Evolutionary conservation across 257 asterid species (phyloP).

Genomic region (Solanum etuberosum): DNA sequence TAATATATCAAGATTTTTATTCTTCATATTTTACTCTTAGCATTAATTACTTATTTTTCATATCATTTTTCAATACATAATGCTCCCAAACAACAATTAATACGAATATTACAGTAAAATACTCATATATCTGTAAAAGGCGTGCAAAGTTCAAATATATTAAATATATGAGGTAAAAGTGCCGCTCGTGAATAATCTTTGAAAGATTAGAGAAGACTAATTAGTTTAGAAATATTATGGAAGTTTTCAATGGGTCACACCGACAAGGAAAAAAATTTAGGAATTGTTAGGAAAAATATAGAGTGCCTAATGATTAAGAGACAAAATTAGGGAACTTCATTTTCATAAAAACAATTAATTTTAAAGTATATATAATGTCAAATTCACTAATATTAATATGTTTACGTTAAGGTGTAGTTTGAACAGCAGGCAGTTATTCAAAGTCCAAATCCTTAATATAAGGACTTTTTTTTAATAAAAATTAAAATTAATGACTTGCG

Average conservation of each 20-base stretch:
- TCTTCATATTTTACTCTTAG: too few species aligned
- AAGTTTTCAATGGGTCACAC: constrained; percentile 6
- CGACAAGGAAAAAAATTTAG: not conserved
- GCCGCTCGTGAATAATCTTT: constrained; percentile 3
- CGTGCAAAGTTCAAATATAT: not conserved
- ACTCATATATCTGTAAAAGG: not conserved
- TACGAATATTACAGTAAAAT: too few species aligned
- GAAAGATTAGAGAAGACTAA: not conserved
- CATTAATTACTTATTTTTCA: too few species aligned
- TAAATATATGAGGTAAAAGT: not conserved
- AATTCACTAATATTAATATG: not conserved
- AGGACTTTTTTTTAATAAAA: constrained; percentile 12
- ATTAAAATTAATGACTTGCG: not conserved
- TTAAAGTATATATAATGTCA: not conserved
- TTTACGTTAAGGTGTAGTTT: constrained; percentile 44
- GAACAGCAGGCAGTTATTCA: constrained; percentile 78
- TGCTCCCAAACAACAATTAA: not conserved
- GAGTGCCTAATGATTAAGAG: constrained; percentile 16
- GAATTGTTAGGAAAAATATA: constrained; percentile 12
- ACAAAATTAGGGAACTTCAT: constrained; percentile 36
- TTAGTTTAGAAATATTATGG: not conserved
- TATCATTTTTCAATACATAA: too few species aligned
- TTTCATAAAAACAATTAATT: constrained; percentile 22
- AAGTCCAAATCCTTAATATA: constrained; percentile 69
- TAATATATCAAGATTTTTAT: too few species aligned